Percentiles rank a stretch among this genome's conserved stretches.
These are phyloP conservation scores for Hypoxylon sp. DNA, from an alignment of 2,329 filamentous ascomycete species.

Conservation along the genomic window DNA sequence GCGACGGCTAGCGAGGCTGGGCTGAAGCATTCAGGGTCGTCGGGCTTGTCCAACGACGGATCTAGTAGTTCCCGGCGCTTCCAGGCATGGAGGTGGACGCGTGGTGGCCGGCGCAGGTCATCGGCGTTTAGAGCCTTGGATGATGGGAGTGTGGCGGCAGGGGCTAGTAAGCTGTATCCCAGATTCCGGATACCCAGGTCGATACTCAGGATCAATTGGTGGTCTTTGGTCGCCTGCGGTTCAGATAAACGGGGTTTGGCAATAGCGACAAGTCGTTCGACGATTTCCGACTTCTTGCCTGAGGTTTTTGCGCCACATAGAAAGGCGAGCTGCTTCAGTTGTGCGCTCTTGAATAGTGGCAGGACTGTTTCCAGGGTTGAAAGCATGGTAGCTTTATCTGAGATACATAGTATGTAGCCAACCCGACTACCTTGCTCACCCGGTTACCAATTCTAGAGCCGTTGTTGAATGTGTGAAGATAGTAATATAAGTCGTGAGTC, in stretches of 20 bases:
- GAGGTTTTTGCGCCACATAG: conserved; percentile 71
- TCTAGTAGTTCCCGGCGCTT: conserved; percentile 53
- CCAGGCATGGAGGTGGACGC: conserved; percentile 56
- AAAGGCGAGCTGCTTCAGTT: conserved; percentile 72
- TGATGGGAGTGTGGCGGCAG: conserved; percentile 40
- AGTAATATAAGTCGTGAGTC: conserved; percentile 1
- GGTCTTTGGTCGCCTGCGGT: conserved; percentile 44
- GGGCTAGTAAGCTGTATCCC: conserved; percentile 75
- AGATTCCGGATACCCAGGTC: conserved; percentile 90
- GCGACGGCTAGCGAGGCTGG: conserved; percentile 56
- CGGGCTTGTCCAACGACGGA: not conserved
- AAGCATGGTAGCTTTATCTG: conserved; percentile 22
- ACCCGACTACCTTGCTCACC: conserved; percentile 1
- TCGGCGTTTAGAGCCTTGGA: conserved; percentile 21
- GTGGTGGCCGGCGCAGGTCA: conserved; percentile 38
- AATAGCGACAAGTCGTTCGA: conserved; percentile 64
- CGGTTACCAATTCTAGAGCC: not conserved
- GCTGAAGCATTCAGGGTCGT: conserved; percentile 52
- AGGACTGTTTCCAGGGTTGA: conserved; percentile 24
- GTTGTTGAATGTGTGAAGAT: conserved; percentile 4
- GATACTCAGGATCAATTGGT: conserved; percentile 76
- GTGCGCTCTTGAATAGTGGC: conserved; percentile 62
- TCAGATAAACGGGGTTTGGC: conserved; percentile 4
- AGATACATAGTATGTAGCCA: conserved; percentile 2
- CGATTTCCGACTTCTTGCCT: conserved; percentile 72